Evolutionary conservation across 345 rosid genomes (phyloP), one percentile per base, ranked within the genome.

Genomic region (Melaleuca alternifolia): DNA sequence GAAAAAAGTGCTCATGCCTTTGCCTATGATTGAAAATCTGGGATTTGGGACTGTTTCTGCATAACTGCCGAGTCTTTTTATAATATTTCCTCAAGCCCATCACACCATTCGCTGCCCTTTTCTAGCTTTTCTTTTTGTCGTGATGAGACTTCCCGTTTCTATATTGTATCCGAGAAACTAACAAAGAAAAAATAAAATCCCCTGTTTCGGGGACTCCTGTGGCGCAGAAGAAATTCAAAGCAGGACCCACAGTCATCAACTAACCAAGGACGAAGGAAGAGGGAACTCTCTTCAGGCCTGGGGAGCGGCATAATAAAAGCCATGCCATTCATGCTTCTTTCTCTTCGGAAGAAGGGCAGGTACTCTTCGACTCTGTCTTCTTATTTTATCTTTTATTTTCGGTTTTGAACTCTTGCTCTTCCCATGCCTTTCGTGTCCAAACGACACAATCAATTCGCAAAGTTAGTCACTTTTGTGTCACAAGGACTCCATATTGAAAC

Each of bases 161-260:
- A 59, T 21, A 51, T 50, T 30, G 46, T 50, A 12, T 56, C 30
- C 20, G 44, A 75, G 86, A 46, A 37, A 75, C 46, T 16, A 76
- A 62, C 85, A 85, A 54, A 59, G 41, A 57, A 85, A 85, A 8
- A 30, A 84, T 77, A 85, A 87, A 48, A 41, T 79, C 30, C 82
- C 84, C 21, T 82, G 52, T 28, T 61, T 88, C 21, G 30, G 54
- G 84, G 6, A 51, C 51, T 84, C 83, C n/a, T 83, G 88, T 82
- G 88, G 84, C 41, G 75, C 86, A 54, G 85, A 84, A 41, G 83
- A 50, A 50, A 76, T 89, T 82, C 86, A 87, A 84, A 86, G 44
- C 82, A 81, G 86, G 83, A 83, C 84, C 88, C 90, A 62, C 85
- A 18, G 44, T 51, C 88, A 61, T 88, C 89, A 76, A 86, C 84